Percentiles rank a stretch among this genome's conserved stretches.
phyloP scores from a whole-genome alignment of 257 asterid genomes.

The Henckelia pumila region DNA sequence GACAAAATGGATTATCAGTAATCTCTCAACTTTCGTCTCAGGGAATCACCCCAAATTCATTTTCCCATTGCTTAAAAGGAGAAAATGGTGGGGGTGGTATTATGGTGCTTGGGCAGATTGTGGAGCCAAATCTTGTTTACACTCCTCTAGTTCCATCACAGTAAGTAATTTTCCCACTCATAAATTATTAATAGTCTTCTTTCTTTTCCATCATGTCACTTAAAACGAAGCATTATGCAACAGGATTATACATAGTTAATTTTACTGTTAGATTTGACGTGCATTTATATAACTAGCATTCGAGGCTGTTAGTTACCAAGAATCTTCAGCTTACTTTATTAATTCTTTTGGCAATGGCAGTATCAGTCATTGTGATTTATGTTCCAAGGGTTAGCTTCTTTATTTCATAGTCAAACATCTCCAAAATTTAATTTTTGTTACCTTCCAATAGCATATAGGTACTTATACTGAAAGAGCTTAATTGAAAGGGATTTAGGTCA shows the following conservation, averaged over 20 bases:
- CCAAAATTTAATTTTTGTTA: background rate
- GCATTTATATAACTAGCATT: background rate
- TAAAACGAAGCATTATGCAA: background rate
- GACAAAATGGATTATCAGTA: conserved; percentile 90
- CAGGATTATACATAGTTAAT: background rate
- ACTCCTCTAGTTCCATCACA: conserved; percentile 91
- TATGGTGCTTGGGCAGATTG: conserved; percentile 83
- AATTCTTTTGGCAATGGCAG: background rate
- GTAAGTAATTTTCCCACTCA: conserved; percentile 49
- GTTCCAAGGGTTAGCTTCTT: background rate
- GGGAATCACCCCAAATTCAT: conserved; percentile 68
- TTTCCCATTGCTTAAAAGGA: conserved; percentile 93
- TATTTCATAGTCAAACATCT: background rate
- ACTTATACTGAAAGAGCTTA: background rate
- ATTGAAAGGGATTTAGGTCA: background rate
- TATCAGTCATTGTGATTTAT: background rate
- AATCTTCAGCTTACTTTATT: background rate
- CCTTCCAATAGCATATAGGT: background rate
- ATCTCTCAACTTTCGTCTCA: conserved; percentile 88
- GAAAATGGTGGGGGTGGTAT: conserved; percentile 79
- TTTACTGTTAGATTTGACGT: background rate
- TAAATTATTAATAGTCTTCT: conserved; percentile 2
- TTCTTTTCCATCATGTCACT: background rate
- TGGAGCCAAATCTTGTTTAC: conserved; percentile 87
- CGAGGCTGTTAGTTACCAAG: background rate